Conservation (phyloP, 208 protist species). For the Novymonas esmeraldas region DNA sequence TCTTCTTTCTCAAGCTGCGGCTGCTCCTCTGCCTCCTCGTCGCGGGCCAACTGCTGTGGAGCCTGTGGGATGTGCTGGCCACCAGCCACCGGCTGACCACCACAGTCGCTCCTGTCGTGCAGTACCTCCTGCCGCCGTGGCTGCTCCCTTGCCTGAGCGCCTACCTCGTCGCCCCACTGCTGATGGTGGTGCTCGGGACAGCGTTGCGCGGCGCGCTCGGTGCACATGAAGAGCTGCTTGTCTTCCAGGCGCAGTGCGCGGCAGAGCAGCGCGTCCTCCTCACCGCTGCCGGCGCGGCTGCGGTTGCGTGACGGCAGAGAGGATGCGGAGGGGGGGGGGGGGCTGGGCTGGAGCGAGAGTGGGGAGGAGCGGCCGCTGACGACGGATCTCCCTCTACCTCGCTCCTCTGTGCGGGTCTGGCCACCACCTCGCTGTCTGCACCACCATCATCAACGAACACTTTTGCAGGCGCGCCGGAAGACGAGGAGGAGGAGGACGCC, state of each 20-base stretch:
- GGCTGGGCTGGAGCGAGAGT: no score
- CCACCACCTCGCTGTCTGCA: no score
- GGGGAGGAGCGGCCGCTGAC: no score
- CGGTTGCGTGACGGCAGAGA: background rate
- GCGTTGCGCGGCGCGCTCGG: conserved; percentile 22
- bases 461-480: no score
- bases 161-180: conserved; percentile 17
- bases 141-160: conserved; percentile 12
- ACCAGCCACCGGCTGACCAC: background rate
- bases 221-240: conserved; percentile 26
- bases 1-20: conserved; percentile 38
- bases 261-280: conserved; percentile 28
- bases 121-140: conserved; percentile 20
- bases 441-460: no score
- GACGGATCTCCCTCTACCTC: no score
- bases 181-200: conserved; percentile 18
- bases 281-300: conserved; percentile 4
- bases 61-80: conserved; percentile 10
- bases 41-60: conserved; percentile 25
- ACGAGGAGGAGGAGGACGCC: no score
- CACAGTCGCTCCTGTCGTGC: background rate
- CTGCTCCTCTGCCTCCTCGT: conserved; percentile 36
- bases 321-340: background rate
- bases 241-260: conserved; percentile 22
- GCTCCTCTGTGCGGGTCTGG: no score